Evolutionary conservation across 2,329 filamentous ascomycete genomes (phyloP).

Genomic region (Fusarium setosum): DNA sequence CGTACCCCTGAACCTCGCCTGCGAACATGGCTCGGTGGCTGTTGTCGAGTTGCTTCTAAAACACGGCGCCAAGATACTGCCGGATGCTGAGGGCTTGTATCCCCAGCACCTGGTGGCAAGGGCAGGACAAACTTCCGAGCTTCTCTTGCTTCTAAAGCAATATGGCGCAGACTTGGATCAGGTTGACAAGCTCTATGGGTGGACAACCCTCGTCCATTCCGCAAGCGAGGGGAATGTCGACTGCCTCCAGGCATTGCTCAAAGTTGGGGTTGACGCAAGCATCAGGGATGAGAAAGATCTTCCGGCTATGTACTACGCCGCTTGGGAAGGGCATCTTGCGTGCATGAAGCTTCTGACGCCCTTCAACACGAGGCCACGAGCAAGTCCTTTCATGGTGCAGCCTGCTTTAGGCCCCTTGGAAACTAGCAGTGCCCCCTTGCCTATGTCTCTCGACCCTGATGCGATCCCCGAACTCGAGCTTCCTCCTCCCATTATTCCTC

Average conservation of each 20-base stretch:
- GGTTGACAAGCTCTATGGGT: conserved; percentile 94
- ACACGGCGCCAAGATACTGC: conserved; percentile 83
- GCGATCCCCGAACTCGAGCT: conserved; percentile 92
- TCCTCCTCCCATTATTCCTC: conserved; percentile 94
- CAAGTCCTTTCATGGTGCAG: conserved; percentile 59
- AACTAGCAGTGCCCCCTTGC: conserved; percentile 63
- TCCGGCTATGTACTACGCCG: conserved; percentile 97
- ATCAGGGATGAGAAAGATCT: conserved; percentile 92
- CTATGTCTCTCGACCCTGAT: conserved; percentile 81
- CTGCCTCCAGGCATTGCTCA: conserved; percentile 84
- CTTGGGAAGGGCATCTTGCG: conserved; percentile 95
- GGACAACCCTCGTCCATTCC: conserved; percentile 96
- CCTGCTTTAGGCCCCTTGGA: conserved; percentile 56
- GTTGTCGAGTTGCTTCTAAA: conserved; percentile 89
- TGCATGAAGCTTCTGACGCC: conserved; percentile 90
- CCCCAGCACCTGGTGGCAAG: conserved; percentile 97
- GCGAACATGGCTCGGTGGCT: conserved; percentile 87
- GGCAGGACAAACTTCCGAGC: conserved; percentile 82
- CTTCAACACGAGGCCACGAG: conserved; percentile 57
- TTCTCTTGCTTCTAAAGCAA: conserved; percentile 82
- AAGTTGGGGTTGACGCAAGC: conserved; percentile 80
- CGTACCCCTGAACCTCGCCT: conserved; percentile 93
- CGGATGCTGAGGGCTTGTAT: conserved; percentile 94
- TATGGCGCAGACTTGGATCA: conserved; percentile 93
- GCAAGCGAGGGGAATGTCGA: conserved; percentile 95